These are phyloP conservation scores for Ensete ventricosum DNA, from an alignment of 176 grass and related monocot genomes.

Conservation along the genomic window DNA sequence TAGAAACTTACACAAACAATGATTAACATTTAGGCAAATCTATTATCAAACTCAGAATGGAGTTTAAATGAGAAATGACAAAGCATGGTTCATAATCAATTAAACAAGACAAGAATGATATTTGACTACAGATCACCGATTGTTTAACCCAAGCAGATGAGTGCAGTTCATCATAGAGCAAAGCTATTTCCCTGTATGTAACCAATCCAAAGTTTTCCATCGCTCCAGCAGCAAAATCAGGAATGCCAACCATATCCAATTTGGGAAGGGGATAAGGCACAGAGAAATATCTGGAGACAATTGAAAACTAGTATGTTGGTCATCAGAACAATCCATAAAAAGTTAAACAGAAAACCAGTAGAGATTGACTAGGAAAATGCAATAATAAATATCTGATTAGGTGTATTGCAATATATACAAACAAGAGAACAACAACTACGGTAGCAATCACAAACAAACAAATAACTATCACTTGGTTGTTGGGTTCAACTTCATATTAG, in stretches of 20 bases:
- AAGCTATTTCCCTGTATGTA: constrained; percentile 51
- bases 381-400: not conserved
- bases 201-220: constrained; percentile 97
- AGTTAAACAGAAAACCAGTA: not conserved
- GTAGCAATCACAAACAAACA: too few species aligned
- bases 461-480: too few species aligned
- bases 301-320: not conserved
- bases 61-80: not conserved
- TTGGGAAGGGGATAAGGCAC: constrained; percentile 83
- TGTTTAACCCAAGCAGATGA: constrained; percentile 55
- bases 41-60: too few species aligned
- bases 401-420: too few species aligned
- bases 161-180: constrained; percentile 67
- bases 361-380: not conserved
- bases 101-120: not conserved
- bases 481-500: constrained; percentile 9
- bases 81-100: not conserved
- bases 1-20: too few species aligned
- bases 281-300: constrained; percentile 59
- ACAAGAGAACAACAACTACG: too few species aligned
- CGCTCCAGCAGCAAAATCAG: constrained; percentile 78
- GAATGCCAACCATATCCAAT: constrained; percentile 89
- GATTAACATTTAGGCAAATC: too few species aligned
- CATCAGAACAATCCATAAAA: not conserved
- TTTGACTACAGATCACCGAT: constrained; percentile 23